phyloP scores from a whole-genome alignment of 2,329 filamentous ascomycete species.

The Fusarium dlaminii region DNA sequence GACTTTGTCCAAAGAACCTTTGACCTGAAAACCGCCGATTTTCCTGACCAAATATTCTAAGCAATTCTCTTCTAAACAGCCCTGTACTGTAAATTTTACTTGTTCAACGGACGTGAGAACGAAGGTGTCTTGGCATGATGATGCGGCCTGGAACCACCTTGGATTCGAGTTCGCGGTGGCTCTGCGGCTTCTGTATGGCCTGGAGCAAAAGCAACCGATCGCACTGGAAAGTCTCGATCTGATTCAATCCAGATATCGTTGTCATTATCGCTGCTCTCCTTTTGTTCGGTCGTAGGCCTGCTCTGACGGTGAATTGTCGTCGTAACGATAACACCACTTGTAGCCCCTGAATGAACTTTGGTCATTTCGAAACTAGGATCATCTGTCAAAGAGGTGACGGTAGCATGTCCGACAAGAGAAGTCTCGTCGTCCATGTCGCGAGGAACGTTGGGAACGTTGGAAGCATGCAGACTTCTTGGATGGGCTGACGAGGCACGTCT shows the following conservation, averaged over 20 bases:
- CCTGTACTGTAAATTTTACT: not conserved
- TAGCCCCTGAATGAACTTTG: slow-evolving; percentile 26
- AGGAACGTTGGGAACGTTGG: slow-evolving; percentile 17
- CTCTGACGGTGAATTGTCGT: slow-evolving; percentile 51
- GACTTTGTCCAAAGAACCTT: not conserved
- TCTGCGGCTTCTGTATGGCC: slow-evolving; percentile 21
- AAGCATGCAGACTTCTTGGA: slow-evolving; percentile 8
- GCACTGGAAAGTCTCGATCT: slow-evolving; percentile 17
- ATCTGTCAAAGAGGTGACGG: slow-evolving; percentile 33
- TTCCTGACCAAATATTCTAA: not conserved
- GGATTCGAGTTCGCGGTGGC: slow-evolving; percentile 39
- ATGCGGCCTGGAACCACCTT: slow-evolving; percentile 28
- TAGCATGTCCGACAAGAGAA: slow-evolving; percentile 37
- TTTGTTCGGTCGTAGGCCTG: slow-evolving; percentile 32
- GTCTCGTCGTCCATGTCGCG: slow-evolving; percentile 41
- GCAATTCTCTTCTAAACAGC: not conserved
- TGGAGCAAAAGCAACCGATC: slow-evolving; percentile 17
- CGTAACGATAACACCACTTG: slow-evolving; percentile 48
- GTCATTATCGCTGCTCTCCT: slow-evolving; percentile 4
- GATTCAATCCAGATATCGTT: slow-evolving; percentile 17
- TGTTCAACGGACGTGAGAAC: slow-evolving; percentile 6
- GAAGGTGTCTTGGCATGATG: slow-evolving; percentile 14
- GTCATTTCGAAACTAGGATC: slow-evolving; percentile 29
- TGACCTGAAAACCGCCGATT: not conserved
- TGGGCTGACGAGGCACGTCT: slow-evolving; percentile 15